Percentiles rank a stretch among this genome's conserved stretches.
These are phyloP conservation scores for Arthrobotrys entomopaga DNA, from an alignment of 2,329 filamentous ascomycete species.

Conservation along the genomic window DNA sequence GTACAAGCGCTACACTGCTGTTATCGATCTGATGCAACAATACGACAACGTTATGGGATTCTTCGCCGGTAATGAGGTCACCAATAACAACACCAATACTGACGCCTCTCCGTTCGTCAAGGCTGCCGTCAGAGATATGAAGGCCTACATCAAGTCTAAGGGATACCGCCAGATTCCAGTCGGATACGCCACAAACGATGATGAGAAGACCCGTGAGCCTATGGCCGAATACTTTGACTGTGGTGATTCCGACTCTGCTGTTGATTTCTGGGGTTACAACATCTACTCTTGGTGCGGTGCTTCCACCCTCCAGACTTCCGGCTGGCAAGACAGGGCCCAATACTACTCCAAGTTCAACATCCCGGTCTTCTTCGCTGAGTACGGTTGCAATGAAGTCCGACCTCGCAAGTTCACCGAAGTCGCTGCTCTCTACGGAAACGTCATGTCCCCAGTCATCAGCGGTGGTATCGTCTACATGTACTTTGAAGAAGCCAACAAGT, in stretches of 20 bases:
- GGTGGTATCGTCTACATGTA: constrained; percentile 99
- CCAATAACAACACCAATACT: constrained; percentile 89
- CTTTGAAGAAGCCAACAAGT: constrained; percentile 90
- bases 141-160: constrained; percentile 87
- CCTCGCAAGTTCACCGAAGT: constrained; percentile 88
- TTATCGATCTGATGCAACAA: constrained; percentile 81
- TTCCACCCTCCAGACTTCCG: constrained; percentile 78
- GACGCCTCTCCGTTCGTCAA: constrained; percentile 93
- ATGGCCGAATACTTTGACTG: constrained; percentile 97
- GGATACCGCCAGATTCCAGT: constrained; percentile 83
- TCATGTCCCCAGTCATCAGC: constrained; percentile 90
- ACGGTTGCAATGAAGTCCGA: constrained; percentile 81
- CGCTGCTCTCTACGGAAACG: constrained; percentile 76
- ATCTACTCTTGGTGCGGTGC: constrained; percentile 99
- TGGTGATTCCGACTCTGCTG: constrained; percentile 72
- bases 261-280: constrained; percentile 99
- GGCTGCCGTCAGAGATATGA: constrained; percentile 94
- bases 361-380: constrained; percentile 98
- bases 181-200: constrained; percentile 96
- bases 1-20: constrained; percentile 81
- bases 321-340: constrained; percentile 81
- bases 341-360: constrained; percentile 92
- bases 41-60: constrained; percentile 96
- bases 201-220: constrained; percentile 80
- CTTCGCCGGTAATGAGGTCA: constrained; percentile 98